Evolutionary conservation across 257 asterid genomes (phyloP).

Genomic region (Nicotiana paniculata): DNA sequence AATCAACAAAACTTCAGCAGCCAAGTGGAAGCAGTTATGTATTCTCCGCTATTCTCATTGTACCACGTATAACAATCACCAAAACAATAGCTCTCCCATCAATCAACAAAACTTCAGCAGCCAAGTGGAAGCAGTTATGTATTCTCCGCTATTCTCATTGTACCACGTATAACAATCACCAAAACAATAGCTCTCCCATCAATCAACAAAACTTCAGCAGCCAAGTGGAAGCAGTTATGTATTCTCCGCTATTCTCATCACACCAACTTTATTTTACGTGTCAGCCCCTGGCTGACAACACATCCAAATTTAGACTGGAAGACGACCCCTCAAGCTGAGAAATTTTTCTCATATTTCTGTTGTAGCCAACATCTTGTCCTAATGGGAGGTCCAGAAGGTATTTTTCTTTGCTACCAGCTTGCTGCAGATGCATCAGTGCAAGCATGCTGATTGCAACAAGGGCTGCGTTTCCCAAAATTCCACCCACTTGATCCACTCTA

Average conservation of each 20-base stretch:
- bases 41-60: not conserved
- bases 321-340: constrained; percentile 29
- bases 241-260: not conserved
- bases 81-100: not conserved
- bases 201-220: constrained; percentile 2
- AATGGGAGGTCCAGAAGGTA: constrained; percentile 24
- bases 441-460: constrained; percentile 82
- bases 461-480: constrained; percentile 86
- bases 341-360: constrained; percentile 36
- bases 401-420: constrained; percentile 41
- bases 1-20: constrained; percentile 7
- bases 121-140: not conserved
- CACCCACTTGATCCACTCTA: constrained; percentile 61
- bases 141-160: not conserved
- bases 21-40: not conserved
- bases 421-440: constrained; percentile 70
- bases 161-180: too few species aligned
- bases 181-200: not conserved
- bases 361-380: constrained; percentile 25
- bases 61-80: too few species aligned
- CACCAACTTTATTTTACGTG: not conserved
- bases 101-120: constrained; percentile 2
- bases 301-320: constrained; percentile 50
- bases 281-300: constrained; percentile 74
- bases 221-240: not conserved